Percentiles rank a stretch among this genome's conserved stretches.
These are phyloP conservation scores for Noccaea bulbosa DNA, from an alignment of 345 rosid genomes.

Conservation along the genomic window DNA sequence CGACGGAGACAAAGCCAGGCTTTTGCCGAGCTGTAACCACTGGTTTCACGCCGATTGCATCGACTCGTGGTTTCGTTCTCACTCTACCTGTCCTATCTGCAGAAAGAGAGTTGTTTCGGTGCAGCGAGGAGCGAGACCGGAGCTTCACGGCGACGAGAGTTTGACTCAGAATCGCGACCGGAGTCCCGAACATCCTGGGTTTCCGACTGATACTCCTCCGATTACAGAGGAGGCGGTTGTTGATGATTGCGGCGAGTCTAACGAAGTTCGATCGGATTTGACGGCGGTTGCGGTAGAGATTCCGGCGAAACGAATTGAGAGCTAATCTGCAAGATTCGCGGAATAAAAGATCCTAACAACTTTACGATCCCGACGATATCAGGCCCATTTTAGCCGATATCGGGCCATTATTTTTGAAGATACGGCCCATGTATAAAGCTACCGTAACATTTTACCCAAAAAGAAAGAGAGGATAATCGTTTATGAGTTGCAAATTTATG, in stretches of 20 bases:
- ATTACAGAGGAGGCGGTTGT: background rate
- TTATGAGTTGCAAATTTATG: no score
- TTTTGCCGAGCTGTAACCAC: slow-evolving; percentile 69
- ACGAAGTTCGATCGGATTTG: background rate
- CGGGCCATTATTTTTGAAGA: background rate
- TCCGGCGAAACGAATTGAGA: background rate
- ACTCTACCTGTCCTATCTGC: slow-evolving; percentile 84
- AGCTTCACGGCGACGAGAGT: background rate
- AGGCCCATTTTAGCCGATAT: slow-evolving; percentile 16
- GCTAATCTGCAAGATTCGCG: background rate
- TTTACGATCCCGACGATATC: background rate
- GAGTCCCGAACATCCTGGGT: background rate
- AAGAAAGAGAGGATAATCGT: no score
- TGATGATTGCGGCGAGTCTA: background rate
- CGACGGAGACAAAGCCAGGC: slow-evolving; percentile 68
- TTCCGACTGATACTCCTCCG: background rate
- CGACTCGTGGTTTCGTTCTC: slow-evolving; percentile 81
- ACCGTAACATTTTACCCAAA: background rate
- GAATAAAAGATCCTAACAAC: background rate
- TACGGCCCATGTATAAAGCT: slow-evolving; percentile 8
- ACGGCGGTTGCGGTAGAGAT: slow-evolving; percentile 1
- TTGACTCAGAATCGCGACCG: slow-evolving; percentile 5
- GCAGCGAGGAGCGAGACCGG: slow-evolving; percentile 5
- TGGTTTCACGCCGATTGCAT: slow-evolving; percentile 81
- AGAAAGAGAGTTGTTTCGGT: slow-evolving; percentile 48